Percentiles rank a stretch among this genome's conserved stretches.
Conservation (phyloP, 1,284 basidiomycete species). For the Fomitiporia mediterranea region DNA sequence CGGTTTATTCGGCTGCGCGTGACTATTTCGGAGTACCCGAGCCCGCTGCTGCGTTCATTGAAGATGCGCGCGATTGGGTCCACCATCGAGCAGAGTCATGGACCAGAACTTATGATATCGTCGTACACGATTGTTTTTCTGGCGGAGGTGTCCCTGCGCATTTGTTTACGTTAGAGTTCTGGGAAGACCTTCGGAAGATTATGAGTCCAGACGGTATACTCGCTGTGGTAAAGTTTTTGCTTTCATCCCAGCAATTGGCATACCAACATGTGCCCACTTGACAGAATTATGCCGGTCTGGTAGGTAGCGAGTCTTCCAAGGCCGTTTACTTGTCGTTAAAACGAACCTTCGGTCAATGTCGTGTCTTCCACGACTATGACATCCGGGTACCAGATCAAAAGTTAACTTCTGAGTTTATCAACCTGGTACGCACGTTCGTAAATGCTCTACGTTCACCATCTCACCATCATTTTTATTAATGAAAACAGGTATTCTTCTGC, state of each 20-base stretch:
- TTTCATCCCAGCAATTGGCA: neutral
- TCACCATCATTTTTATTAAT: too few species aligned
- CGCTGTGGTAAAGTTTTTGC: conserved; percentile 60
- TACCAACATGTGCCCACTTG: neutral
- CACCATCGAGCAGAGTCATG: conserved; percentile 34
- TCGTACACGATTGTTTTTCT: conserved; percentile 90
- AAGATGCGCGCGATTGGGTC: conserved; percentile 73
- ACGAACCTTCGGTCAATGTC: conserved; percentile 66
- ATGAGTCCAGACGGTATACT: conserved; percentile 73
- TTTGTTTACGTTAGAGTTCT: conserved; percentile 80
- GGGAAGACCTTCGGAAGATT: conserved; percentile 60
- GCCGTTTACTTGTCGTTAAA: conserved; percentile 67
- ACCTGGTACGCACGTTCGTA: conserved; percentile 52
- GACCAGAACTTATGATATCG: conserved; percentile 57
- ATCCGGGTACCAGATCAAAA: conserved; percentile 39
- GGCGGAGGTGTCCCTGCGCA: conserved; percentile 82
- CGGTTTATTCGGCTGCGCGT: conserved; percentile 78
- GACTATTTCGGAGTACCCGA: conserved; percentile 74
- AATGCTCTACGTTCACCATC: too few species aligned
- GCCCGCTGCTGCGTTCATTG: conserved; percentile 56
- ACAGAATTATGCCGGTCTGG: conserved; percentile 70
- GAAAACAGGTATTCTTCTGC: conserved; percentile 71
- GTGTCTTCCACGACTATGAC: conserved; percentile 73
- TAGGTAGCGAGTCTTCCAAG: conserved; percentile 57
- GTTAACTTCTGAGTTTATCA: conserved; percentile 56